Evolutionary conservation across 2,329 filamentous ascomycete genomes (phyloP), one percentile per base, ranked within the genome.

Genomic region (Cryphonectria nitschkei): DNA sequence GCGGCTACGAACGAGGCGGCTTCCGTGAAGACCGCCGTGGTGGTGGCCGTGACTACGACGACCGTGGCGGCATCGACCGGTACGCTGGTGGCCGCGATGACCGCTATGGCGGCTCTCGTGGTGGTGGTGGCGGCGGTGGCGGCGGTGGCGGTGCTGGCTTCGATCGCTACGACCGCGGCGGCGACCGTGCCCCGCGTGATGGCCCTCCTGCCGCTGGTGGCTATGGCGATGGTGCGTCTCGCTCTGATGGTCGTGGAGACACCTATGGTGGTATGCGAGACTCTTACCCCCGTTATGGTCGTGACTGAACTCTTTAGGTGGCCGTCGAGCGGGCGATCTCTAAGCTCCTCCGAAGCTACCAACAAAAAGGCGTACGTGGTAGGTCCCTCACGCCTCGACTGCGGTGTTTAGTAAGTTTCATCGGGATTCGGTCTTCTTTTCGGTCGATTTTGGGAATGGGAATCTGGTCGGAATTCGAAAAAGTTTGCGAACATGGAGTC

Each of bases 1-100:
- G 82, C 71, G 81, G 82, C 67, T 83, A 85, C 65, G 84, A 85
- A 14, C 66, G 64, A 60, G 87, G 88, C 74, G 83, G 87, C 72
- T 84, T 85, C 65, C 81, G 84, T 63, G 81, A 78, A 66, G 77
- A 78, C 26, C 74, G 75, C 41, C 74, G 75, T 72, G 76, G 80
- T 66, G 80, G 81, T 65, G 78, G 43, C 37, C 64, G 60, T 16
- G 69, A 63, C 66, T 66, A 73, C 37, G 70, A 69, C 29, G 70
- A 72, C 19, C 66, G 81, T 64, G 74, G 81, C 64, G 80, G 79
- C 50, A 80, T 81, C 73, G 80, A 81, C 54, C 79, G 79, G 62
- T 79, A 81, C 71, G 80, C 81, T 63, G 80, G 82, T 70, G 79
- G 79, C 64, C 70, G 71, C 37, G 73, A 70, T 41, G 69, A 68